phyloP scores from a whole-genome alignment of 768 basidiomycete species.

The Hirschioporus abietinus region DNA sequence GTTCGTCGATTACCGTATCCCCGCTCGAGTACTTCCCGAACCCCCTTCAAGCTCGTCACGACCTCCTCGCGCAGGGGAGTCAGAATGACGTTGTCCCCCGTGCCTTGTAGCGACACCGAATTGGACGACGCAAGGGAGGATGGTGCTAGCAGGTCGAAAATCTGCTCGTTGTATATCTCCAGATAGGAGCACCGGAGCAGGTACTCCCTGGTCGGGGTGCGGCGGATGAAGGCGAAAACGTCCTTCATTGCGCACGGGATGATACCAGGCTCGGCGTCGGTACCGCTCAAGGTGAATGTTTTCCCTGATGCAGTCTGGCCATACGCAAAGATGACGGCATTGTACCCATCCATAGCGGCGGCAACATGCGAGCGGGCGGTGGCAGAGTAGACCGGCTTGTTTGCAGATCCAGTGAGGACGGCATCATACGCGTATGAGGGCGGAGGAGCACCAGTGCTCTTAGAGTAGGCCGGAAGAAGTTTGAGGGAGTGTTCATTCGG shows the following conservation, averaged over 20 bases:
- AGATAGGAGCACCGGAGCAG: constrained; percentile 95
- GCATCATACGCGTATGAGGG: constrained; percentile 67
- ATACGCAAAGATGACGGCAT: constrained; percentile 92
- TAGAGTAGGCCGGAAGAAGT: constrained; percentile 52
- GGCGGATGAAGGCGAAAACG: constrained; percentile 78
- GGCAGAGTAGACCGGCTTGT: constrained; percentile 72
- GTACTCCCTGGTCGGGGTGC: constrained; percentile 78
- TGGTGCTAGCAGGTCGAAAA: constrained; percentile 81
- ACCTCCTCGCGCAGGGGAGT: constrained; percentile 86
- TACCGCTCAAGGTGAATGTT: constrained; percentile 71
- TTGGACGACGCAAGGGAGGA: constrained; percentile 36
- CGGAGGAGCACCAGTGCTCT: constrained; percentile 31
- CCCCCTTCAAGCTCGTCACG: constrained; percentile 84
- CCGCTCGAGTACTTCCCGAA: constrained; percentile 76
- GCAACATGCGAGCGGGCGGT: constrained; percentile 75
- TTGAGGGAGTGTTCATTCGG: constrained; percentile 48
- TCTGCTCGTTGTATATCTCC: constrained; percentile 94
- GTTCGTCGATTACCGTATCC: constrained; percentile 88
- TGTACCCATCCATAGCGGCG: constrained; percentile 96
- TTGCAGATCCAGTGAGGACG: constrained; percentile 71
- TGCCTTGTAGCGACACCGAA: constrained; percentile 72
- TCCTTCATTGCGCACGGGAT: constrained; percentile 92
- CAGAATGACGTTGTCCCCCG: constrained; percentile 56
- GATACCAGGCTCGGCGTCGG: constrained; percentile 83
- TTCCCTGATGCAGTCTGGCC: constrained; percentile 85